A percentile compares a stretch with the other conserved stretches of the same genome.
These are phyloP conservation scores for Neofusicoccum kwambonambiense DNA, from an alignment of 2,329 filamentous ascomycete genomes.

Conservation along the genomic window DNA sequence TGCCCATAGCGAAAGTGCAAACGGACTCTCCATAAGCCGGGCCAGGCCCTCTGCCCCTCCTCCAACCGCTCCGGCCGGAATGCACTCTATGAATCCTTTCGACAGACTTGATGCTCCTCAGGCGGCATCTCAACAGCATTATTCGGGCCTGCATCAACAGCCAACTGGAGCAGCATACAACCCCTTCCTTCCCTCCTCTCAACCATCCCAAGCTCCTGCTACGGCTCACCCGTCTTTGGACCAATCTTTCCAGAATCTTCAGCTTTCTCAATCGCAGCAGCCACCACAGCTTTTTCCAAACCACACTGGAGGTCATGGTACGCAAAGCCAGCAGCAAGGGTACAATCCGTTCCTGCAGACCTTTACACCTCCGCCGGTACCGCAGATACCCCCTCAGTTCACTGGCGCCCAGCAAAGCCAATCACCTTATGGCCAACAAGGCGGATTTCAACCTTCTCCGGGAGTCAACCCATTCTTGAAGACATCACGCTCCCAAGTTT, in stretches of 20 bases:
- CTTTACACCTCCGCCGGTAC: slow-evolving; percentile 42
- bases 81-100: slow-evolving; percentile 42
- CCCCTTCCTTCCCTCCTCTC: slow-evolving; percentile 59
- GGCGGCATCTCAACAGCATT: slow-evolving; percentile 33
- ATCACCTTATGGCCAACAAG: slow-evolving; percentile 28
- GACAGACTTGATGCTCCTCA: slow-evolving; percentile 43
- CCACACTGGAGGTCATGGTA: slow-evolving; percentile 64
- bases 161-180: slow-evolving; percentile 54
- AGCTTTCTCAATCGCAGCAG: slow-evolving; percentile 51
- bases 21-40: slow-evolving; percentile 46
- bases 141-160: slow-evolving; percentile 26
- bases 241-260: slow-evolving; percentile 73
- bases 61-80: slow-evolving; percentile 18
- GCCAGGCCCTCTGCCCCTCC: slow-evolving; percentile 29
- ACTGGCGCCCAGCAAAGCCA: slow-evolving; percentile 23
- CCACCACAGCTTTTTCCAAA: slow-evolving; percentile 69
- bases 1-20: slow-evolving; percentile 50
- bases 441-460: slow-evolving; percentile 27
- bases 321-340: slow-evolving; percentile 38
- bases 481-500: slow-evolving; percentile 43
- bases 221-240: slow-evolving; percentile 49
- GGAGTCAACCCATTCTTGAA: slow-evolving; percentile 46
- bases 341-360: slow-evolving; percentile 43
- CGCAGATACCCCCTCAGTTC: slow-evolving; percentile 41
- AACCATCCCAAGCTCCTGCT: slow-evolving; percentile 23